Conservation (phyloP, 2,329 filamentous ascomycete species). For the Zymoseptoria tritici region DNA sequence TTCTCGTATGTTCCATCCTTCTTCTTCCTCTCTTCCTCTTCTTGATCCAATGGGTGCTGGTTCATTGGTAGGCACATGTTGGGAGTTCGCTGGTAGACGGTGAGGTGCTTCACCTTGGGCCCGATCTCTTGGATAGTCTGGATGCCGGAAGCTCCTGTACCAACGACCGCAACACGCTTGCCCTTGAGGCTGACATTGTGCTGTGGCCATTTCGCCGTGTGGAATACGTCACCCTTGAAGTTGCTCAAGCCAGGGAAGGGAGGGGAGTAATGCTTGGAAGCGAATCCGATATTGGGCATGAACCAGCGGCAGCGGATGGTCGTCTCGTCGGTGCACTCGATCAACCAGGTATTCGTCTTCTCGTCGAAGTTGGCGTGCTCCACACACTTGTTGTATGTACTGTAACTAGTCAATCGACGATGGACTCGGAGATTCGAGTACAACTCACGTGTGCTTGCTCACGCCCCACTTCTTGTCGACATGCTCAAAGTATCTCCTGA, state of each 20-base stretch:
- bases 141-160: conserved; percentile 57
- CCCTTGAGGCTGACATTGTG: conserved; percentile 46
- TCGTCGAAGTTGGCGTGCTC: conserved; percentile 47
- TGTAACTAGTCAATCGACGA: background rate
- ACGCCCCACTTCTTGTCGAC: conserved; percentile 50
- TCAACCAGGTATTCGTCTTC: conserved; percentile 42
- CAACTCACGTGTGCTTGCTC: conserved; percentile 43
- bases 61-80: conserved; percentile 58
- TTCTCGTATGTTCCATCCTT: conserved; percentile 33
- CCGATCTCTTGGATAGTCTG: conserved; percentile 56
- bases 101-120: conserved; percentile 45
- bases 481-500: conserved; percentile 53
- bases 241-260: conserved; percentile 52
- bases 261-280: conserved; percentile 53
- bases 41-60: conserved; percentile 36
- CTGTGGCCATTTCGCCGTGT: conserved; percentile 48
- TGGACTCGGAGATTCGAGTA: background rate
- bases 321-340: conserved; percentile 47
- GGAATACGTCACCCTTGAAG: conserved; percentile 52
- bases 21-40: conserved; percentile 43
- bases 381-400: conserved; percentile 49
- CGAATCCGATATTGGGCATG: conserved; percentile 50
- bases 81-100: conserved; percentile 46
- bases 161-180: conserved; percentile 56
- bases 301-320: conserved; percentile 46